Conservation (phyloP, 805 yeast genomes). For the Zygoascus ofunaensis region DNA sequence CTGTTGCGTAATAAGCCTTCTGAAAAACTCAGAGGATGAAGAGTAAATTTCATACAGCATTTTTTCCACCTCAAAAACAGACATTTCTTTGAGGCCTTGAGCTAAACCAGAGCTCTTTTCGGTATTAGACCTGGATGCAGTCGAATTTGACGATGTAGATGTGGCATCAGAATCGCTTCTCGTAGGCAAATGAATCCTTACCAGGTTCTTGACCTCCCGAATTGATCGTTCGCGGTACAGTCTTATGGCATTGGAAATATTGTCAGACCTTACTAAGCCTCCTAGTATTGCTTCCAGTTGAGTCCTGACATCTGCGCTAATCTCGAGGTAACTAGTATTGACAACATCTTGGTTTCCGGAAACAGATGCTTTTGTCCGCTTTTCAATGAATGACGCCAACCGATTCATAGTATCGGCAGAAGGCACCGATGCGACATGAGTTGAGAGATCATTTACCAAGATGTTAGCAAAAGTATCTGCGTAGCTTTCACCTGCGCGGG, state of each 20-base stretch:
- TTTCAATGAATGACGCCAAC: constrained; percentile 28
- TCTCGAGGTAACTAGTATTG: constrained; percentile 32
- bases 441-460: constrained; percentile 52
- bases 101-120: constrained; percentile 36
- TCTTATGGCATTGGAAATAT: constrained; percentile 50
- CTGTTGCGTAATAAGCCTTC: constrained; percentile 70
- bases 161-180: constrained; percentile 27
- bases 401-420: constrained; percentile 43
- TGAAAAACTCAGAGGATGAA: constrained; percentile 58
- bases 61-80: constrained; percentile 64
- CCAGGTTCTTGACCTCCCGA: constrained; percentile 62
- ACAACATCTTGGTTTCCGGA: constrained; percentile 5
- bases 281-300: constrained; percentile 40
- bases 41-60: constrained; percentile 57
- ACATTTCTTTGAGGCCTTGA: constrained; percentile 48
- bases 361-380: background rate
- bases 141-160: constrained; percentile 21
- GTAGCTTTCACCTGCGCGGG: constrained; percentile 63
- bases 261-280: constrained; percentile 55
- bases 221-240: constrained; percentile 60
- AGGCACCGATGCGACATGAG: constrained; percentile 45
- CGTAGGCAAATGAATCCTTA: constrained; percentile 53
- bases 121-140: constrained; percentile 22
- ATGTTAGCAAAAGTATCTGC: constrained; percentile 46
- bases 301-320: constrained; percentile 35